Conservation (phyloP, 208 protist genomes). For the Wallacemonas sp. region DNA sequence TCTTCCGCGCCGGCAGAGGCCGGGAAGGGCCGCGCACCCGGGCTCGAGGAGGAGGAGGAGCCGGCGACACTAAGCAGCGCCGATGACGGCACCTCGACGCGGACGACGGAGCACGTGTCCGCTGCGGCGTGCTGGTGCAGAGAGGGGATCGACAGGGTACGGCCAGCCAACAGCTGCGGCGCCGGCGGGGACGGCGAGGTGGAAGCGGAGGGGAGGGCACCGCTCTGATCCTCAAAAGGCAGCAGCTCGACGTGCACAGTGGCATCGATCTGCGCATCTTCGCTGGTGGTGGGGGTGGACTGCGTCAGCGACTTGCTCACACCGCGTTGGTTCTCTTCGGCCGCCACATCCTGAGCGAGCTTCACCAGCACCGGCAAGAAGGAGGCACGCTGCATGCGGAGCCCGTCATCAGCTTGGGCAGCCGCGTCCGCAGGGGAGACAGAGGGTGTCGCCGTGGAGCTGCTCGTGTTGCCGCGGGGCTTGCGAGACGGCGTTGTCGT, state of each 20-base stretch:
- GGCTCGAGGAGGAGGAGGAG: background rate
- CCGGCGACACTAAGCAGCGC: constrained; percentile 14
- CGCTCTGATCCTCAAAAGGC: no score
- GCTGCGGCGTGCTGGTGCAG: constrained; percentile 35
- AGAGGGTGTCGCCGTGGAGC: background rate
- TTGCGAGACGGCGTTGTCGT: background rate
- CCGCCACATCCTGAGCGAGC: constrained; percentile 28
- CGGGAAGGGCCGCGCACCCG: background rate
- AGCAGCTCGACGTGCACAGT: constrained; percentile 31
- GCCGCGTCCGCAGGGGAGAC: background rate
- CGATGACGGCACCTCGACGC: constrained; percentile 30
- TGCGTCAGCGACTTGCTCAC: no score
- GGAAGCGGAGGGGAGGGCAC: background rate
- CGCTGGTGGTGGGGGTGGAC: constrained; percentile 21
- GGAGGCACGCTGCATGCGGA: constrained; percentile 28
- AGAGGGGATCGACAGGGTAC: constrained; percentile 23
- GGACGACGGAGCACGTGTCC: constrained; percentile 52
- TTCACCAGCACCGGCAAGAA: constrained; percentile 69
- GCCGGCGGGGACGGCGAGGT: background rate
- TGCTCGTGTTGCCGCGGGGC: background rate
- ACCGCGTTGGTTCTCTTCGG: no score
- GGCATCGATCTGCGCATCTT: constrained; percentile 21
- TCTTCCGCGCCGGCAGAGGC: constrained; percentile 2
- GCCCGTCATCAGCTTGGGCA: constrained; percentile 10
- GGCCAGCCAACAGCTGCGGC: background rate